A percentile compares a stretch with the other conserved stretches of the same genome.
Conservation (phyloP, 2,329 filamentous ascomycete species). For the Phoma sp. region DNA sequence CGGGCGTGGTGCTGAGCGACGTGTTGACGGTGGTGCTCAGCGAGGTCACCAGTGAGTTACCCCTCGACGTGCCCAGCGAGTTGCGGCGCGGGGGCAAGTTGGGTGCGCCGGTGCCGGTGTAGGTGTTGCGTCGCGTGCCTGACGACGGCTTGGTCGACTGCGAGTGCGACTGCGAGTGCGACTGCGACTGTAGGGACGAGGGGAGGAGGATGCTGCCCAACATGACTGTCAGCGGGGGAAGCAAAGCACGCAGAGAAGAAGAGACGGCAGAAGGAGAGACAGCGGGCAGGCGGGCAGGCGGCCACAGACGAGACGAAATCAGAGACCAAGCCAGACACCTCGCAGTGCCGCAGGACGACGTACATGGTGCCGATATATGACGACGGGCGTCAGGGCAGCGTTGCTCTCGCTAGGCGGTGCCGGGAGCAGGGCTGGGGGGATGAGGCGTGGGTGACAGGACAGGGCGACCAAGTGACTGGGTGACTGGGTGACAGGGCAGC, state of each 20-base stretch:
- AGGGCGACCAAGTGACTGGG: no score
- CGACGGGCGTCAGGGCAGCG: background rate
- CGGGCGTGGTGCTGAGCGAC: conserved; percentile 25
- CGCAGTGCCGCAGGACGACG: conserved; percentile 37
- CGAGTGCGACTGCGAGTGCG: background rate
- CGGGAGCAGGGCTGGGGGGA: no score
- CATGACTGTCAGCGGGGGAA: conserved; percentile 37
- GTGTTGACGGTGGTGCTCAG: background rate
- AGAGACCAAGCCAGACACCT: conserved; percentile 30
- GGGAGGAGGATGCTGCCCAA: conserved; percentile 45
- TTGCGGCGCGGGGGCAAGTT: conserved; percentile 36
- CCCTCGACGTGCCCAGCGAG: conserved; percentile 16
- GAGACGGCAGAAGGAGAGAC: conserved; percentile 6
- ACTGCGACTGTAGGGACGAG: conserved; percentile 20
- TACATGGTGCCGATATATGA: conserved; percentile 37
- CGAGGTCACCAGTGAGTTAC: background rate
- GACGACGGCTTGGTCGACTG: conserved; percentile 18
- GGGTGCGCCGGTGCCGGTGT: conserved; percentile 27
- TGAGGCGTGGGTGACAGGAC: no score
- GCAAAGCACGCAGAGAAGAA: conserved; percentile 8
- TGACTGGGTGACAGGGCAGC: background rate
- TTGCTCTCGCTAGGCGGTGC: no score
- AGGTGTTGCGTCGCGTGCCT: conserved; percentile 26
- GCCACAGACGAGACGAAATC: conserved; percentile 1
- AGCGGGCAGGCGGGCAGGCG: conserved; percentile 2